These are phyloP conservation scores for Wickerhamiella cacticola DNA, from an alignment of 805 yeast genomes.

Conservation along the genomic window DNA sequence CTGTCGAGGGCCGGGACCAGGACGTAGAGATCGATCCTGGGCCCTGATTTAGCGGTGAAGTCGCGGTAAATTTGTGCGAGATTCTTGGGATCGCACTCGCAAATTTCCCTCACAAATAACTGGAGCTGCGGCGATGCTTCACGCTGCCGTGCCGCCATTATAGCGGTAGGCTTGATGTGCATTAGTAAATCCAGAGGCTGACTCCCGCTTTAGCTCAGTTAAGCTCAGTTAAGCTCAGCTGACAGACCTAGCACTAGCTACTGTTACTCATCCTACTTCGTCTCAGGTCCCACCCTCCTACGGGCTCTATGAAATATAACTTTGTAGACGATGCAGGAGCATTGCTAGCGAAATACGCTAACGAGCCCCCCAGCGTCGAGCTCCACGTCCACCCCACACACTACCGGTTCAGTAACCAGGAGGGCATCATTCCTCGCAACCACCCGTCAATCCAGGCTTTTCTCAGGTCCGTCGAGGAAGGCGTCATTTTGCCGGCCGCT, in stretches of 20 bases:
- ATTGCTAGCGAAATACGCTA: slow-evolving; percentile 62
- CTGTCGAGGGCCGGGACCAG: slow-evolving; percentile 70
- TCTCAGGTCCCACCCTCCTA: no score
- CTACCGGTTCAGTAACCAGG: slow-evolving; percentile 82
- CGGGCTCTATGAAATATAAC: slow-evolving; percentile 15
- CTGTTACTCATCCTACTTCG: neutral
- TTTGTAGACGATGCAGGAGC: slow-evolving; percentile 58
- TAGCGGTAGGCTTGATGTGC: slow-evolving; percentile 12
- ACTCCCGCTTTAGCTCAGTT: neutral
- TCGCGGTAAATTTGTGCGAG: slow-evolving; percentile 30
- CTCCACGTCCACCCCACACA: slow-evolving; percentile 88
- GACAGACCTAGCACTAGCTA: neutral
- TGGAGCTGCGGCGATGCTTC: slow-evolving; percentile 10
- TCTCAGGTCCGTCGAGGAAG: slow-evolving; percentile 62
- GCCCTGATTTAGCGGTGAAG: slow-evolving; percentile 40
- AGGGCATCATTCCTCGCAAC: slow-evolving; percentile 70
- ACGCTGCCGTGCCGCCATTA: slow-evolving; percentile 7
- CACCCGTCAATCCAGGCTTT: slow-evolving; percentile 67
- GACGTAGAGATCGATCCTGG: slow-evolving; percentile 55
- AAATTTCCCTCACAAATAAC: neutral
- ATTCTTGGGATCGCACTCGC: neutral
- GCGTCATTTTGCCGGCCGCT: slow-evolving; percentile 78
- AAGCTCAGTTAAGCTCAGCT: neutral
- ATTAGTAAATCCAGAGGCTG: no score
- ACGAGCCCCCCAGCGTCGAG: slow-evolving; percentile 67